Base-by-base conservation (phyloP, 2,329 filamentous ascomycete genomes). In the Fusarium citri region DNA sequence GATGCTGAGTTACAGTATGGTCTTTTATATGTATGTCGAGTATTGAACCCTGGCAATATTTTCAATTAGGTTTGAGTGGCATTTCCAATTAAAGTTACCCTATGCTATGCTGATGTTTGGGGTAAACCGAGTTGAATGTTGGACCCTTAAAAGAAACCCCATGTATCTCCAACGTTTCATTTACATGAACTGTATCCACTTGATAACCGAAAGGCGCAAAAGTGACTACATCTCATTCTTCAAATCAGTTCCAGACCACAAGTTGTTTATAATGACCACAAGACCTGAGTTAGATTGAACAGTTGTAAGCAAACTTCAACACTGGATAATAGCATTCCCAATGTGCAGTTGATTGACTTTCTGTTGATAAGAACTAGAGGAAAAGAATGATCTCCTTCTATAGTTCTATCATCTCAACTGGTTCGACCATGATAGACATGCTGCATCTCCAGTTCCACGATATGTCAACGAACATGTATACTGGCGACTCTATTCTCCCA, bases 151-250 rank as follows among this genome's bases (percentile, higher is more conserved):
- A 31, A 26, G 11, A n/a, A 6, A 18, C 16, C 31, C 34, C 34
- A 37, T 37, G 34, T 12, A 58, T 64, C 34, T 28, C 20, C 30
- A 40, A 25, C n/a, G 2, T 34, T 15, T 48, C 23, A 25, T 20
- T 20, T 25, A n/a, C 23, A 41, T 3, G 9, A 51, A 51, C 8
- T 26, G 31, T 58, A 58, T 59, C 61, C 61, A 64, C 61, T 64
- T 59, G 51, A 47, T 53, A 64, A 46, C 26, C 40, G 22, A 51
- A 51, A 59, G 59, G 51, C 61, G 59, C 31, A 30, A 45, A 59
- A 48, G 8, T 6, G 23, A 37, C 25, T 48, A 41, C 40, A 51
- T 59, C 40, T 47, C 30, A 58, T 28, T 20, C 31, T 64, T 59
- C 46, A 53, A 64, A 50, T 30, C 28, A 30, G 28, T 30, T 30